Conservation (phyloP, 441 rosid genomes). For the Populus hybrid region DNA sequence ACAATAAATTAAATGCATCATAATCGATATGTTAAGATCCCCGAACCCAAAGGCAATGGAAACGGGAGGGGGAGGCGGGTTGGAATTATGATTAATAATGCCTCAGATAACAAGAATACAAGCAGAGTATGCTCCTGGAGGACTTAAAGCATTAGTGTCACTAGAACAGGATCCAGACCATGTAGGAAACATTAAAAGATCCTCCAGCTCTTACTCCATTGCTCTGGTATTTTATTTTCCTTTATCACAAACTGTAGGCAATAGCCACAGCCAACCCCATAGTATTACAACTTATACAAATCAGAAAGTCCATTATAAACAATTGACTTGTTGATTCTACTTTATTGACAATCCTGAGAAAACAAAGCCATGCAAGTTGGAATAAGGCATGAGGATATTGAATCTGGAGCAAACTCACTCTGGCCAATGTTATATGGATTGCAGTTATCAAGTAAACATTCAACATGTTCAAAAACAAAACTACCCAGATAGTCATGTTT, state of each 20-base stretch:
- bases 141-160: neutral
- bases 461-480: neutral
- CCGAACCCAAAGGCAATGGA: neutral
- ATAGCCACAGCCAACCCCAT: neutral
- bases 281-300: neutral
- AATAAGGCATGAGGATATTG: neutral
- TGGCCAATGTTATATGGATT: neutral
- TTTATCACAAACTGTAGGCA: neutral
- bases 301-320: neutral
- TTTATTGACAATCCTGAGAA: neutral
- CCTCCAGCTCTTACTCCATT: neutral
- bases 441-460: neutral
- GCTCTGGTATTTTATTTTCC: neutral
- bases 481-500: neutral
- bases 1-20: neutral
- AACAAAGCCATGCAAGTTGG: conserved; percentile 6
- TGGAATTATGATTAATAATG: neutral
- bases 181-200: neutral
- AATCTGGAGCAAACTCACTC: neutral
- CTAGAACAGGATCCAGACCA: neutral
- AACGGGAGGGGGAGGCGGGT: neutral
- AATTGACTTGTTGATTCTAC: neutral
- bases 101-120: neutral
- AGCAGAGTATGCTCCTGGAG: neutral
- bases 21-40: neutral